These are phyloP conservation scores for Teratosphaeria gauchensis DNA, from an alignment of 2,329 filamentous ascomycete genomes.

Conservation along the genomic window DNA sequence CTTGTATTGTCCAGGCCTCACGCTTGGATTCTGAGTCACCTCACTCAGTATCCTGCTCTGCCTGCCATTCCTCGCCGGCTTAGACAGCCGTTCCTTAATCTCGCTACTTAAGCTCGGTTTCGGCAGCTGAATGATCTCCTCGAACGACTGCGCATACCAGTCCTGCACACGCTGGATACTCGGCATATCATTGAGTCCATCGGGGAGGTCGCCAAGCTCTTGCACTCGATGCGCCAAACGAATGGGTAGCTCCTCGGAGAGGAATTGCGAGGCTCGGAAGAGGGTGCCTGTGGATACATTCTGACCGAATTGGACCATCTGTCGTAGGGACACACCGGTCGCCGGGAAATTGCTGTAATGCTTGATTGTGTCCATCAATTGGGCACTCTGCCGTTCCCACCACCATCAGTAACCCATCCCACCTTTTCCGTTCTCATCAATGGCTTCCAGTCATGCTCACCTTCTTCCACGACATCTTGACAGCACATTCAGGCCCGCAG, in stretches of 20 bases:
- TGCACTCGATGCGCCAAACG: constrained; percentile 92
- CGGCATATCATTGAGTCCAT: constrained; percentile 95
- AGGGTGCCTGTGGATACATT: constrained; percentile 85
- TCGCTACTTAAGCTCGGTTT: constrained; percentile 68
- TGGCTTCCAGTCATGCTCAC: constrained; percentile 7
- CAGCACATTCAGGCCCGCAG: constrained; percentile 1
- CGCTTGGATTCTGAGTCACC: constrained; percentile 81
- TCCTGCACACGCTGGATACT: constrained; percentile 91
- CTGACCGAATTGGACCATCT: constrained; percentile 99
- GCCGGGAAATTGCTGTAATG: constrained; percentile 66
- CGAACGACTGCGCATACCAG: constrained; percentile 99
- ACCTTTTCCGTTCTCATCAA: background rate
- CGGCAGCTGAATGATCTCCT: constrained; percentile 88
- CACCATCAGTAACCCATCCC: constrained; percentile 8
- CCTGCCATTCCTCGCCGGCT: constrained; percentile 51
- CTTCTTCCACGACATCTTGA: constrained; percentile 25
- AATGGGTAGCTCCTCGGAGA: constrained; percentile 95
- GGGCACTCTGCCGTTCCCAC: constrained; percentile 8
- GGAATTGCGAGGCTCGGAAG: constrained; percentile 95
- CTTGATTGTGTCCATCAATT: constrained; percentile 24
- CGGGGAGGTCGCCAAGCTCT: constrained; percentile 82
- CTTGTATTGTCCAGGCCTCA: constrained; percentile 71
- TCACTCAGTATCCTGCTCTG: constrained; percentile 63
- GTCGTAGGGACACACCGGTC: constrained; percentile 87
- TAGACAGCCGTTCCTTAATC: constrained; percentile 68